These are phyloP conservation scores for Fusarium keratoplasticum DNA, from an alignment of 2,329 filamentous ascomycete species.

Conservation along the genomic window DNA sequence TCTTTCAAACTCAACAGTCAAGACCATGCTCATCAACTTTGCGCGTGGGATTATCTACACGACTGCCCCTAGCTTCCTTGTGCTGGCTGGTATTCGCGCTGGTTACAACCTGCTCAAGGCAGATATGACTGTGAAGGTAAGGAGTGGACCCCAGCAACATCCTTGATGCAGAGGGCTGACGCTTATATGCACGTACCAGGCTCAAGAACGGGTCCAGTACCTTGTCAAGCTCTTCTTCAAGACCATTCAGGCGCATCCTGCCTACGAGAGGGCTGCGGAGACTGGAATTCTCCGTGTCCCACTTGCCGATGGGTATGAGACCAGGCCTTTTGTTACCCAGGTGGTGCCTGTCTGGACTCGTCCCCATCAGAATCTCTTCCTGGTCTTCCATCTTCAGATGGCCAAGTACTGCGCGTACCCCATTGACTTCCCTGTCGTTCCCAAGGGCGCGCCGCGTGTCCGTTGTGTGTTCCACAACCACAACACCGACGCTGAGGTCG, in stretches of 20 bases:
- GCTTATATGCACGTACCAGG: constrained; percentile 7
- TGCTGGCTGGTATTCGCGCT: constrained; percentile 33
- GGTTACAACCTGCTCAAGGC: constrained; percentile 32
- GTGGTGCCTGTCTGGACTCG: constrained; percentile 46
- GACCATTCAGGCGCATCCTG: constrained; percentile 33
- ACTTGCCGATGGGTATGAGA: constrained; percentile 43
- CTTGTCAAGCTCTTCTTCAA: constrained; percentile 45
- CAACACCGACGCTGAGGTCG: constrained; percentile 15
- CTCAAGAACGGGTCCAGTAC: constrained; percentile 37
- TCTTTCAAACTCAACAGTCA: constrained; percentile 31
- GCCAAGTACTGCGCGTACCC: constrained; percentile 13
- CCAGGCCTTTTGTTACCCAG: constrained; percentile 40
- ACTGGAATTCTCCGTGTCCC: constrained; percentile 46
- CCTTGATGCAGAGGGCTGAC: neutral
- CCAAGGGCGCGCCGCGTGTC: constrained; percentile 16
- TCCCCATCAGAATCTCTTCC: constrained; percentile 16
- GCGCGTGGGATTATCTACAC: constrained; percentile 34
- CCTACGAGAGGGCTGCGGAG: constrained; percentile 39
- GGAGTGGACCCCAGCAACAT: neutral
- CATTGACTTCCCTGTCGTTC: constrained; percentile 22
- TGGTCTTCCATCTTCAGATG: constrained; percentile 19
- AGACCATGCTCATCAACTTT: constrained; percentile 34
- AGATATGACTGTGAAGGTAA: constrained; percentile 17
- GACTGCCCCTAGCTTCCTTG: constrained; percentile 33
- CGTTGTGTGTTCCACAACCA: constrained; percentile 17